phyloP scores from a whole-genome alignment of 2,329 filamentous ascomycete species.

The Lachnellula willkommii region DNA sequence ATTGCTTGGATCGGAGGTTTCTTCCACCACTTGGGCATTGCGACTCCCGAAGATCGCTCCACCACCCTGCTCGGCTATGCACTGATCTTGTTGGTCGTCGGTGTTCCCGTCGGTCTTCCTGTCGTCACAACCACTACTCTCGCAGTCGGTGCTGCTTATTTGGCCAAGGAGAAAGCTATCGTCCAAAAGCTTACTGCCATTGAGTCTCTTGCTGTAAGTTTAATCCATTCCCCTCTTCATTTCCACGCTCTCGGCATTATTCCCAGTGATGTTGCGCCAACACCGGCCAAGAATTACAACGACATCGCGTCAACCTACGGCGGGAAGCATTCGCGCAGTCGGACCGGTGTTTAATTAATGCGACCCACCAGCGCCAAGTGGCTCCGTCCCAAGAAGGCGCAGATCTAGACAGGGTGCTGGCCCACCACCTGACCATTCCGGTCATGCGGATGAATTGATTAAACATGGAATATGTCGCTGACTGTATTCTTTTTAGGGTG shows the following conservation, averaged over 20 bases:
- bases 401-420: neutral
- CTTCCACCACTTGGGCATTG: constrained; percentile 64
- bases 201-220: constrained; percentile 57
- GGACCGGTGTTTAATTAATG: neutral
- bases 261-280: too few species aligned
- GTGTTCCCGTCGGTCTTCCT: constrained; percentile 74
- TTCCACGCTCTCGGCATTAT: neutral
- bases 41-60: constrained; percentile 51
- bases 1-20: constrained; percentile 73
- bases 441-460: neutral
- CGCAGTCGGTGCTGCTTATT: constrained; percentile 70
- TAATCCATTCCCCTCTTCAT: neutral
- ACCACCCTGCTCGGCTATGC: constrained; percentile 64
- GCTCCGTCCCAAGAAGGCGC: too few species aligned
- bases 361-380: too few species aligned
- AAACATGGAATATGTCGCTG: constrained; percentile 6
- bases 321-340: too few species aligned
- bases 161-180: constrained; percentile 72
- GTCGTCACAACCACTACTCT: constrained; percentile 74
- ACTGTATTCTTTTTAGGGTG: constrained; percentile 40
- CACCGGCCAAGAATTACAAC: neutral
- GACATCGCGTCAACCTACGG: neutral
- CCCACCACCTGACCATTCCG: neutral
- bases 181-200: constrained; percentile 77
- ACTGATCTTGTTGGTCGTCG: constrained; percentile 67